Evolutionary conservation across 2,329 filamentous ascomycete genomes (phyloP), one percentile per base, ranked within the genome.

Genomic region (Colletotrichum tropicale): DNA sequence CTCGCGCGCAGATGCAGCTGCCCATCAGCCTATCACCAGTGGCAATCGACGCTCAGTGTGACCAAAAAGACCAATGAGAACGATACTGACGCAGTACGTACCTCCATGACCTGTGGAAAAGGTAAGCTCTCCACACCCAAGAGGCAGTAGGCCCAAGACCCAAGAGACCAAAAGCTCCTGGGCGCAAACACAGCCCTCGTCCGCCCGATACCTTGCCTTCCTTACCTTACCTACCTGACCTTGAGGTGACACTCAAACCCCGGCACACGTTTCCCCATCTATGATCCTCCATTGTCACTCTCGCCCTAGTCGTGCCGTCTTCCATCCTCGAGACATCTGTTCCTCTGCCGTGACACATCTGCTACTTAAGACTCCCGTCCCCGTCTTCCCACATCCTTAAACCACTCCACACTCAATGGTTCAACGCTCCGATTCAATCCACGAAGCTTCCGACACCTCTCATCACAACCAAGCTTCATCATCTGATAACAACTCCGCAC

Each of bases 401-500:
- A 18, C 2, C 21, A 52, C 24, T 13, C 70, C 71, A 60, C 56
- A 48, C 6, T 60, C 56, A 24, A 61, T 65, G 70, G 30, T 30
- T 66, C 74, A 62, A 28, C 58, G 64, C 43, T 67, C 70, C 43
- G 64, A 75, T 15, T 64, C 43, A 26, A 73, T 43, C 8, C 6
- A 56, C 73, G 43, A 74, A 76, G 43, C 64, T 60, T 73, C 70
- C 21, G 28, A 73, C 34, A 68, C 58, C 21, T 21, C 7, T 16
- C 34, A 71, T 8, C 43, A 48, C 43, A 48, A 48, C 16, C 56
- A 67, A 61, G 30, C 36, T 55, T 61, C 30, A 4, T 60, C 61
- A 77, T 87, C 70, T 15, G 66, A 62, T 4, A 58, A 48, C 36
- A 75, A 52, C 52, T 76, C 74, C 7, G 36, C 65, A 38, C 74